Percentiles rank a stretch among this genome's conserved stretches.
Conservation (phyloP, 352 stramenopile genomes). For the Phytophthora cryptogea region DNA sequence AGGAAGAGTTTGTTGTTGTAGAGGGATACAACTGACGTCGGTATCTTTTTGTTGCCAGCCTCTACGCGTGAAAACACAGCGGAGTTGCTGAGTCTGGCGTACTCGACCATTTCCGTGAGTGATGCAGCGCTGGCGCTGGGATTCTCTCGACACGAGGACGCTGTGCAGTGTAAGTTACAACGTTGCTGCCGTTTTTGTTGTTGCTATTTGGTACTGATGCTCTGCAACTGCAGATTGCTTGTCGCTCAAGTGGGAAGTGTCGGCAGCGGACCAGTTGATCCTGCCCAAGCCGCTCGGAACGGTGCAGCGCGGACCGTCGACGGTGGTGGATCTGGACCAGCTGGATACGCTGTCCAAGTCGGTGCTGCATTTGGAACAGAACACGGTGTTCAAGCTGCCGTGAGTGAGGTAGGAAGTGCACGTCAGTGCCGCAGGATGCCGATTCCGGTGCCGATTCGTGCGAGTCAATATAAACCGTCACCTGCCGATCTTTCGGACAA, state of each 20-base stretch:
- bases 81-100: slow-evolving; percentile 62
- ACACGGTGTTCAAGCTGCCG: slow-evolving; percentile 61
- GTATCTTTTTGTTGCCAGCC: slow-evolving; percentile 26
- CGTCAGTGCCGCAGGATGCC: not conserved
- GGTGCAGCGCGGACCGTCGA: slow-evolving; percentile 21
- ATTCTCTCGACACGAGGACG: slow-evolving; percentile 50
- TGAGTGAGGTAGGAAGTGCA: slow-evolving; percentile 38
- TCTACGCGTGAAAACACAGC: slow-evolving; percentile 55
- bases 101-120: slow-evolving; percentile 59
- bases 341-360: slow-evolving; percentile 69
- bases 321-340: slow-evolving; percentile 48
- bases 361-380: slow-evolving; percentile 77
- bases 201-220: not conserved
- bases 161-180: slow-evolving; percentile 47
- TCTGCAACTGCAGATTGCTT: slow-evolving; percentile 43
- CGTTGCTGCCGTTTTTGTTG: not conserved
- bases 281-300: slow-evolving; percentile 46
- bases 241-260: slow-evolving; percentile 55
- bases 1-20: not conserved
- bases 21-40: no score
- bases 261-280: slow-evolving; percentile 39
- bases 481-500: slow-evolving; percentile 31
- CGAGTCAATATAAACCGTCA: slow-evolving; percentile 27
- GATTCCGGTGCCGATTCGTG: not conserved
- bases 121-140: slow-evolving; percentile 53